Conservation (phyloP, 2,329 filamentous ascomycete species). For the Cadophora gregata region DNA sequence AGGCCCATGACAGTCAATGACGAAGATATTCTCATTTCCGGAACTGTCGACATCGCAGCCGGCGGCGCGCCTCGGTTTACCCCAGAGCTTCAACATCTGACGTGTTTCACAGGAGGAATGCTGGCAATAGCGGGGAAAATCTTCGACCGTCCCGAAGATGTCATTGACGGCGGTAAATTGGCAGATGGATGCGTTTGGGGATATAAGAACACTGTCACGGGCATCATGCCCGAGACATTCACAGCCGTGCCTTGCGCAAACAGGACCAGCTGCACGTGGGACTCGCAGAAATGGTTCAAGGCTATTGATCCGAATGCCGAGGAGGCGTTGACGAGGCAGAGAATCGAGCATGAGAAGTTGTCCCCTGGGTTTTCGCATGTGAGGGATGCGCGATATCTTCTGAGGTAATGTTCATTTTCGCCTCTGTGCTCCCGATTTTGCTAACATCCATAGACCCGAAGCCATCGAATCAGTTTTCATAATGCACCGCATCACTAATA, state of each 20-base stretch:
- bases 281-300: slow-evolving; percentile 58
- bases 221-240: slow-evolving; percentile 66
- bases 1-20: slow-evolving; percentile 50
- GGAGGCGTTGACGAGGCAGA: slow-evolving; percentile 25
- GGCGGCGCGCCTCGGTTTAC: slow-evolving; percentile 48
- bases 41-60: slow-evolving; percentile 53
- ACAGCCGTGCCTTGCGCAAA: slow-evolving; percentile 47
- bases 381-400: slow-evolving; percentile 37
- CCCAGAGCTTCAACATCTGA: slow-evolving; percentile 64
- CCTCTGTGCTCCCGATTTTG: slow-evolving; percentile 30
- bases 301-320: slow-evolving; percentile 32
- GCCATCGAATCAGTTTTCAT: slow-evolving; percentile 73
- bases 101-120: slow-evolving; percentile 76
- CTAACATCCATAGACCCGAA: slow-evolving; percentile 58
- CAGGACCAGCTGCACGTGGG: slow-evolving; percentile 38
- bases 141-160: slow-evolving; percentile 58
- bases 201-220: slow-evolving; percentile 61
- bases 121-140: slow-evolving; percentile 71
- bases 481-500: slow-evolving; percentile 49
- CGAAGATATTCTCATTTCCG: slow-evolving; percentile 54
- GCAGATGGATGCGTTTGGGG: slow-evolving; percentile 69
- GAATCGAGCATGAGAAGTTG: slow-evolving; percentile 28
- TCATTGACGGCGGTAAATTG: slow-evolving; percentile 61
- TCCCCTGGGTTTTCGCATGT: slow-evolving; percentile 37
- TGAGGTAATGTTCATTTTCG: slow-evolving; percentile 35